Conservation (phyloP, 257 asterid genomes). For the Asclepias syriaca region DNA sequence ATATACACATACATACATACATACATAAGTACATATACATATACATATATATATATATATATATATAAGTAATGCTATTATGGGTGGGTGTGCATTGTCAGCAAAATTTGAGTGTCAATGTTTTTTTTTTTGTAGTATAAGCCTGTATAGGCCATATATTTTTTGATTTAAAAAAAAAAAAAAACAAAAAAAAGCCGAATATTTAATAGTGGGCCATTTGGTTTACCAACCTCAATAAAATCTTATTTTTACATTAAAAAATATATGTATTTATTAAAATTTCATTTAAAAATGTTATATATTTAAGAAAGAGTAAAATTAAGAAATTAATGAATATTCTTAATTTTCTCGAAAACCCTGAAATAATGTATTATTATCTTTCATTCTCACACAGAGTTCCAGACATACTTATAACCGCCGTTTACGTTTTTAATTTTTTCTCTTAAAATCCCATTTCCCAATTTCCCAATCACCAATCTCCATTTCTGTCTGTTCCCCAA, state of each 20-base stretch:
- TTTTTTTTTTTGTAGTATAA: neutral
- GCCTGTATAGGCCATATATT: neutral
- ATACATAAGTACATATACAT: too few relatives aligned
- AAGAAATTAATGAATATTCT: neutral
- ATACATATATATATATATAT: too few relatives aligned
- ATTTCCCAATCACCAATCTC: neutral
- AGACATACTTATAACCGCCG: neutral
- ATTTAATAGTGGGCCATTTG: slow-evolving; percentile 8
- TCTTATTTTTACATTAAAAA: too few relatives aligned
- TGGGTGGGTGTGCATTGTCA: neutral
- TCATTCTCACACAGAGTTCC: too few relatives aligned
- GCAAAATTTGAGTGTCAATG: neutral
- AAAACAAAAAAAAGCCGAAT: too few relatives aligned
- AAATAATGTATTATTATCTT: too few relatives aligned
- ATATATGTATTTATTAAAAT: too few relatives aligned
- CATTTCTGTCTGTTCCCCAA: neutral
- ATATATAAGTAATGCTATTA: neutral
- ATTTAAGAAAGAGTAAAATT: neutral
- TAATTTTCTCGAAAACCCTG: neutral
- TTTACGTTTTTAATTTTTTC: neutral
- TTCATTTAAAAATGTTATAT: too few relatives aligned
- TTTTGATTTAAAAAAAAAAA: too few relatives aligned
- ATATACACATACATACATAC: too few relatives aligned
- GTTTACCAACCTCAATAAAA: neutral
- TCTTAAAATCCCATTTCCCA: neutral